Evolutionary conservation across 169 alveolate genomes (phyloP), one percentile per base, ranked within the genome.

Genomic region (Eimeria acervulina): DNA sequence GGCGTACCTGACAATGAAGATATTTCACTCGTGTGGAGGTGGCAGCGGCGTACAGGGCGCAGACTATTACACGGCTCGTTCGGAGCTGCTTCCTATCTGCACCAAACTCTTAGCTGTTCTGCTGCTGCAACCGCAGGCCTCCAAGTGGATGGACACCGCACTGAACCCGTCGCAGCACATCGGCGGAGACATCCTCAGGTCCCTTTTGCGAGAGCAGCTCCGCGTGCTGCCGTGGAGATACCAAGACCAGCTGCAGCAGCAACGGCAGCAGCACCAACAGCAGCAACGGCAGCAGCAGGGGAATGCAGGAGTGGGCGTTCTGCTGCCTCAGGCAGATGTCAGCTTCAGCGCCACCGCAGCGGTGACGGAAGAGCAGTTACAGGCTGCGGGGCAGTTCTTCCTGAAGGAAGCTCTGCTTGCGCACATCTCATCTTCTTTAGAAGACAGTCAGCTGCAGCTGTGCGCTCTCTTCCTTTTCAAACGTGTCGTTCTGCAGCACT

Each of bases 361-460:
- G 1, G 93, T 84, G 59, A 84, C 93, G 7, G 93, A 84, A 38
- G 93, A 84, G 44, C 93, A 84, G 80, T 5, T 84, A n/a, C 93
- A 84, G 93, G 93, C 93, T 0, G 80, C 93, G 31, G 80, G 93
- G 52, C 93, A 84, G 19, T 84, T 84, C 52, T 84, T 55, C 36
- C 55, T 93, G 28, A 78, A 66, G 88, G 96, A 93, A 81, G 97
- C 97, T 15, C 94, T 95, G 31, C 88, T 95, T 6, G 92, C 97
- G 0, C 97, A 95, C 59, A 80, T 95, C n/a, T 51, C 81, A 26
- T 95, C 93, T 26, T 68, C 97, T 33, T 52, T 95, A 31, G 97
- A 95, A 42, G 84, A 88, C 61, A 74, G 66, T 13, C 97, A 90
- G 7, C 88, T 90, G 68, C 97, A 87, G 61, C 95, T 83, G 44